Evolutionary conservation across 2,329 filamentous ascomycete species (phyloP), one percentile per base, ranked within the genome.

Genomic region (Paradendryphiella salina): DNA sequence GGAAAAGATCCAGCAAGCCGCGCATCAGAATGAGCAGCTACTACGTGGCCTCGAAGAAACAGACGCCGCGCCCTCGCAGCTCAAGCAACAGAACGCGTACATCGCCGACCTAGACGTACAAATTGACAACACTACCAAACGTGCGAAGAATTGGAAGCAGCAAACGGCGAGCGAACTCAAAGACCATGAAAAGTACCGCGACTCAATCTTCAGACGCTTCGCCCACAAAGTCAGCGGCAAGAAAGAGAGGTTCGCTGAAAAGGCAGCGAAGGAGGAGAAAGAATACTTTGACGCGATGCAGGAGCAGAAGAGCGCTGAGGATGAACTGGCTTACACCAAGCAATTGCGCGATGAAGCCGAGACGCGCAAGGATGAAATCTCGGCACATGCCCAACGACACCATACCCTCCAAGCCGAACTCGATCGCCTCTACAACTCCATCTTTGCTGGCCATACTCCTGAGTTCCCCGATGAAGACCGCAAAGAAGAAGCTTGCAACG

Each of bases 211-310:
- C 41, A 60, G 64, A 3, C 66, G 67, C 33, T 62, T 71, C 37
- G 64, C 67, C 1, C 66, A 72, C 49, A 70, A 66, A 45, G 67
- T 67, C 3, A 58, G 55, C 5, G 69, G 67, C 3, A 58, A 58
- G 8, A 66, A 65, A 33, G 57, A 66, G 6, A 55, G 51, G 7
- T 72, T 70, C 34, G 60, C 39, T 3, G 63, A 65, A 9, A 70
- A 73, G 48, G 67, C 67, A 7, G 67, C 61, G 0, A 71, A 70
- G 42, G 69, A 72, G 56, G 69, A 72, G 34, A 60, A 64, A 6
- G 67, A 71, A 39, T 72, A 71, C 49, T 71, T 70, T 15, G 64
- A 71, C 8, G 69, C 67, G 1, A 65, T 71, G 21, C 66, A 69
- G 46, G 58, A 53, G 21, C 67, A 70, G 38, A 70, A 69, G 50